Evolutionary conservation across 2,329 filamentous ascomycete species (phyloP), one percentile per base, ranked within the genome.

Genomic region (Phyllosticta citrichinensis): DNA sequence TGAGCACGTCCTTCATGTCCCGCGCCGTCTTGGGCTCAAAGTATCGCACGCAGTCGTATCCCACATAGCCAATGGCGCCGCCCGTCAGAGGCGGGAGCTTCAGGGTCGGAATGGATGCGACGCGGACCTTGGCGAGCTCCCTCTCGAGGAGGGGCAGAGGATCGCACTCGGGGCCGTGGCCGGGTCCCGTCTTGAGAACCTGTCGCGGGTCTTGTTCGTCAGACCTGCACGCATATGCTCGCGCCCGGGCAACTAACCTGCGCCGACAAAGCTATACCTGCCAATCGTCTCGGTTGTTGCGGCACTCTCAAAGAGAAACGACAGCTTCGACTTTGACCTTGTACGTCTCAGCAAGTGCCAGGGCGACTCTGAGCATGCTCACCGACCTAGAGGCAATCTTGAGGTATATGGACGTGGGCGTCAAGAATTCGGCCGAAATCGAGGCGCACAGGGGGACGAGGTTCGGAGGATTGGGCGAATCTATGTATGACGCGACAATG

Each of bases 11-110:
- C 75, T 94, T 87, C 80, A 97, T 85, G 53, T 90, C 85, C 56
- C 91, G 84, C 25, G 86, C 87, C n/a, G 94, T 97, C 81, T 92
- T 95, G 64, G 94, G 94, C 80, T 99, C 94, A 68, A 99, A 99
- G 76, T 97, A 97, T 70, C 87, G 87, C 68, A 99, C 90, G 74
- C 94, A 99, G 73, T 99, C 94, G 71, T 99, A 99, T 58, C 92
- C 92, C 5, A 97, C 91, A 73, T 97, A 99, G 63, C 94, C 94
- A 68, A 99, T 91, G 12, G 92, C 94, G 56, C 94, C 94, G 51
- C 92, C 94, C 0, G 89, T 90, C 76, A 99, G 79, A 25, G 90
- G 89, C 57, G 94, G 94, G 47, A 99, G 81, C 68, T 83, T 83
- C 69, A 97, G 78, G 0, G 87, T 89, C 0, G 94, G 92, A 3